Evolutionary conservation across 1,139 yeast species (phyloP).

Genomic region (Hansenula lynferdii): DNA sequence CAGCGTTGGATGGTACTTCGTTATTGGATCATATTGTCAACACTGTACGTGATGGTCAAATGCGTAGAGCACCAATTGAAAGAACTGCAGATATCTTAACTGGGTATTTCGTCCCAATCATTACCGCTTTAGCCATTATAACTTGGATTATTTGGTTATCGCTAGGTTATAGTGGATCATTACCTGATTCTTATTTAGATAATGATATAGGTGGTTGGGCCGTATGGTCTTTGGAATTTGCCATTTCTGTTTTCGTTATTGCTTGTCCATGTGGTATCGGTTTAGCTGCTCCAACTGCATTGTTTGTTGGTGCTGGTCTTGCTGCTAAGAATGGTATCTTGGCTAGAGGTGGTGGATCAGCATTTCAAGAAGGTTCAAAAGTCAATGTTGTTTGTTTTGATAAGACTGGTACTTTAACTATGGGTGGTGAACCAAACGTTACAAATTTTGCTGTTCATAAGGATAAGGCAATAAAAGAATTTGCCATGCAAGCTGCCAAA

Average conservation of each 20-base stretch:
- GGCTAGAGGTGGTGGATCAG: conserved; percentile 79
- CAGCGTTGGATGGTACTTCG: conserved; percentile 60
- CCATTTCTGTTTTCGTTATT: conserved; percentile 77
- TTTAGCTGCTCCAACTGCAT: conserved; percentile 87
- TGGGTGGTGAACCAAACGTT: conserved; percentile 53
- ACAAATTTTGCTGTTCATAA: conserved; percentile 39
- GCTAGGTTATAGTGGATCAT: conserved; percentile 47
- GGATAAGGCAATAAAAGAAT: conserved; percentile 17
- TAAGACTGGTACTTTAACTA: conserved; percentile 74
- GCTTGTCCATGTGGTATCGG: conserved; percentile 96
- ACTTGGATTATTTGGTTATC: conserved; percentile 70
- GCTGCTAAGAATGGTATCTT: conserved; percentile 79
- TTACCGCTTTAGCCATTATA: conserved; percentile 50
- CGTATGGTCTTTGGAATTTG: conserved; percentile 72
- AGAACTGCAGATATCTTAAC: conserved; percentile 67
- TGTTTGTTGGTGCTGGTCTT: conserved; percentile 85
- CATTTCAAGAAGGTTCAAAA: conserved; percentile 71
- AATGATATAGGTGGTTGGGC: conserved; percentile 71
- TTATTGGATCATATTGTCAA: conserved; percentile 65
- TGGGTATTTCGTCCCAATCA: conserved; percentile 68
- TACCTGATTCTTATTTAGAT: conserved; percentile 54
- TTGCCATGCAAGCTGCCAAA: conserved; percentile 46
- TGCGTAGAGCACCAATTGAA: conserved; percentile 72
- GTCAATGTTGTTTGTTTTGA: conserved; percentile 68
- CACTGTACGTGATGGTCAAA: conserved; percentile 70